These are phyloP conservation scores for Myriosclerotinia scirpicola DNA, from an alignment of 2,329 filamentous ascomycete genomes.

Conservation along the genomic window DNA sequence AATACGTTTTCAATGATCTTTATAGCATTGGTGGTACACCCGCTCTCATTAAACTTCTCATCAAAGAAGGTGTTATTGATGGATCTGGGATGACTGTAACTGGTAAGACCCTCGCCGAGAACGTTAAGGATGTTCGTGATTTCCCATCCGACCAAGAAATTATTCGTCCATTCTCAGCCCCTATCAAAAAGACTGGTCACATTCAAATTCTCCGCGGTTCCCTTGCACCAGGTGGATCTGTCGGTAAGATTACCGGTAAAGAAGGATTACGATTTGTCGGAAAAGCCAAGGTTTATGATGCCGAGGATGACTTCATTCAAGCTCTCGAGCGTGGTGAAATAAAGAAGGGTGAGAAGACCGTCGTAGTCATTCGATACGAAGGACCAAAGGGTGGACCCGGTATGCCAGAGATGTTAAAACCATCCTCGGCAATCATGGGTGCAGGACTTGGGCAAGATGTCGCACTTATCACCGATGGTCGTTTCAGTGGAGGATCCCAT, in stretches of 20 bases:
- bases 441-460: conserved; percentile 68
- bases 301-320: conserved; percentile 66
- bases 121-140: conserved; percentile 57
- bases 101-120: conserved; percentile 58
- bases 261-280: conserved; percentile 68
- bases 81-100: conserved; percentile 61
- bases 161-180: conserved; percentile 65
- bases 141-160: conserved; percentile 70
- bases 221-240: conserved; percentile 67
- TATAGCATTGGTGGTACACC: conserved; percentile 58
- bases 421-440: conserved; percentile 71
- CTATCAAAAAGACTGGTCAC: conserved; percentile 70
- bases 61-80: conserved; percentile 58
- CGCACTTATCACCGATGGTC: conserved; percentile 70
- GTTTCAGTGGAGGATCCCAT: conserved; percentile 59
- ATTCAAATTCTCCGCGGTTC: conserved; percentile 71
- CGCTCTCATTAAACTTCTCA: conserved; percentile 56
- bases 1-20: conserved; percentile 61
- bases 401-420: conserved; percentile 75
- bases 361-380: conserved; percentile 74
- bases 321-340: conserved; percentile 67
- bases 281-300: conserved; percentile 69
- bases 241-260: conserved; percentile 77
- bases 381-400: conserved; percentile 72
- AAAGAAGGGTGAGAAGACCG: conserved; percentile 74